Base-by-base conservation (phyloP, 2,329 filamentous ascomycete species). In the Sarocladium kiliense region DNA sequence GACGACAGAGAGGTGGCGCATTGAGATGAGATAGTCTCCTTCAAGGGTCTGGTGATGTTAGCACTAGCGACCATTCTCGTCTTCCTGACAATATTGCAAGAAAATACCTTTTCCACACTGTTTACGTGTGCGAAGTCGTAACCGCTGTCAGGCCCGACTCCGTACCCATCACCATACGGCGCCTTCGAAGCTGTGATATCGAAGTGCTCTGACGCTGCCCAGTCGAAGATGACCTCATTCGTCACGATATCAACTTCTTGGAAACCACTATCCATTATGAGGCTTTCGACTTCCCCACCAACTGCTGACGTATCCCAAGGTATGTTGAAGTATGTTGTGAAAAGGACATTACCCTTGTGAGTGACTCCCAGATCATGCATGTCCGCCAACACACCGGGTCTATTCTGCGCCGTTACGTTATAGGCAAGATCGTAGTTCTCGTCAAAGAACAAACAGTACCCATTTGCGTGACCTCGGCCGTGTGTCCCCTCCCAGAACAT, bases 281-380 rank as follows among this genome's bases (percentile, higher is more conserved):
- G 55, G 4, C 64, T 65, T 5, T 68, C 62, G 14, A 55, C 53
- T 11, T 23, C 2, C 2, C 71, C 71, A 2, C 69, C 70, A 2
- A 68, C 59, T 2, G 62, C 44, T 0, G 62, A 66, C 30, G 67
- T 61, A 56, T 72, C 63, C n/a, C 61, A 64, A 5, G 60, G 55
- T 7, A 69, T 62, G 27, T 63, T 63, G 56, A 71, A 65, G 58
- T 76, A 77, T 44, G 71, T 70, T 9, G 70, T 71, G 61, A 77
- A 68, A 34, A 78, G 63, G 19, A 71, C 71, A 1, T 72, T 74
- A 32, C 68, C 69, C 53, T 73, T 62, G 1, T 64, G 55, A 1
- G 74, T 77, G n/a, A 77, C 61, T 16, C 66, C 63, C 56, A 76
- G 71, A 49, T 76, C 73, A 59, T 77, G 75, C 42, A 74, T 65